Evolutionary conservation across 768 basidiomycete species (phyloP).

Genomic region (Mycena rebaudengoi): DNA sequence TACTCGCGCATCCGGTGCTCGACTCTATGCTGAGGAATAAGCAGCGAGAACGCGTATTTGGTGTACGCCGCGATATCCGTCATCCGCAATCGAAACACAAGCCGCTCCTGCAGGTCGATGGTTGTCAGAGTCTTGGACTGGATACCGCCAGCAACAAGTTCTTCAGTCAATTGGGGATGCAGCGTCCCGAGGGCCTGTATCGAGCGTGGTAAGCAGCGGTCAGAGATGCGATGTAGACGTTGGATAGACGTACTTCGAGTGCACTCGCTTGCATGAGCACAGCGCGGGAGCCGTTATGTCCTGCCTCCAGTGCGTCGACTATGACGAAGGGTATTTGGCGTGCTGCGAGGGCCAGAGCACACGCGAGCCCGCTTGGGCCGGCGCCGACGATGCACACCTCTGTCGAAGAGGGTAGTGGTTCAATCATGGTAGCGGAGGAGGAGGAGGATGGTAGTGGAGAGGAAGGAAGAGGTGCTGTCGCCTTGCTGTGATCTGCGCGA

Average conservation of each 20-base stretch:
- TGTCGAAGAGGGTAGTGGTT: conserved; percentile 3
- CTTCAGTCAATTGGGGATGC: neutral
- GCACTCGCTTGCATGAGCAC: conserved; percentile 53
- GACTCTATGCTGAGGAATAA: conserved; percentile 47
- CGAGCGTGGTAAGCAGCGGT: neutral
- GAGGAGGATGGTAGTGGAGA: no score
- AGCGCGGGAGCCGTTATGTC: conserved; percentile 50
- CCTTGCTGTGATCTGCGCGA: no score
- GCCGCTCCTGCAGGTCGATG: conserved; percentile 42
- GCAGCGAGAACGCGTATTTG: conserved; percentile 44
- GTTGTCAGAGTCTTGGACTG: conserved; percentile 42
- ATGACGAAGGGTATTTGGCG: conserved; percentile 45
- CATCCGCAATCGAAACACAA: conserved; percentile 41
- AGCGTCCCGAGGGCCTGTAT: conserved; percentile 23
- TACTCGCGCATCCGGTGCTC: conserved; percentile 46
- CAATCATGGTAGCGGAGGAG: neutral
- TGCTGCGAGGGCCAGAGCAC: conserved; percentile 46
- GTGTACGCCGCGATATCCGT: conserved; percentile 35
- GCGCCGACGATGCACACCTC: conserved; percentile 26
- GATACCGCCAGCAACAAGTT: conserved; percentile 3
- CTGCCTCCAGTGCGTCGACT: conserved; percentile 46
- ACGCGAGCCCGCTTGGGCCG: conserved; percentile 27
- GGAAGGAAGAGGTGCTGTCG: no score
- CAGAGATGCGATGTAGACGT: neutral
- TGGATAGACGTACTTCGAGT: conserved; percentile 45